Base-by-base conservation (phyloP, 495 filamentous ascomycete genomes). In the Pyronema domesticum region DNA sequence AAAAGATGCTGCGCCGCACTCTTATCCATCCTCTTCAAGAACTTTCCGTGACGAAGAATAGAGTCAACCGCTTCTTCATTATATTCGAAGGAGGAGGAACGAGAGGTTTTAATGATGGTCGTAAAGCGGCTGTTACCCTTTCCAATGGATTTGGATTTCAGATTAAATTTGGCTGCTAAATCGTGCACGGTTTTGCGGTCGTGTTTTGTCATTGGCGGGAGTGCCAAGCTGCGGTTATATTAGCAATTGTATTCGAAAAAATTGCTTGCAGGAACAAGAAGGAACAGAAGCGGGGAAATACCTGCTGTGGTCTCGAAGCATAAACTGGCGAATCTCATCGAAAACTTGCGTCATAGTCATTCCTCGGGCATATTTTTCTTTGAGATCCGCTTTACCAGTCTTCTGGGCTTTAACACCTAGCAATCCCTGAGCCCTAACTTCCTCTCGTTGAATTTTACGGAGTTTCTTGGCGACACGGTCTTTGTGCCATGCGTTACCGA, bases 111-210 rank as follows among this genome's bases (percentile, higher is more conserved):
- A 60, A 80, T 79, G 5, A 96, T 72, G 11, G 86, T 73, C 2
- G 89, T 81, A 57, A 82, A 87, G 30, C 91, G 80, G 51, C 73
- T 71, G n/a, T 71, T 71, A 7, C 81, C 87, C 15, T 71, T 71
- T n/a, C 91, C 91, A 9, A 73, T 71, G 0, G 89, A 95, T 60
- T 89, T 82, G 2, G 87, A 94, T 57, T 85, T 93, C 52, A 96
- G 69, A 10, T 75, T 74, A 59, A 95, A 74, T 13, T 71, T 69
- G 58, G 73, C 73, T 4, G 85, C 85, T 35, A 94, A 60, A 35
- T 82, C 73, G 63, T 98, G 91, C 10, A 95, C 73, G 9, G 75
- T 65, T 62, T 82, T 87, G 53, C 91, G 84, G 35, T 78, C 74
- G 2, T 74, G 66, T 58, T 84, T 87, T 30, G 81, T 78, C 78